Evolutionary conservation across 139 green algal genomes (phyloP), one percentile per base, ranked within the genome.

Genomic region (Chlorella sorokiniana): DNA sequence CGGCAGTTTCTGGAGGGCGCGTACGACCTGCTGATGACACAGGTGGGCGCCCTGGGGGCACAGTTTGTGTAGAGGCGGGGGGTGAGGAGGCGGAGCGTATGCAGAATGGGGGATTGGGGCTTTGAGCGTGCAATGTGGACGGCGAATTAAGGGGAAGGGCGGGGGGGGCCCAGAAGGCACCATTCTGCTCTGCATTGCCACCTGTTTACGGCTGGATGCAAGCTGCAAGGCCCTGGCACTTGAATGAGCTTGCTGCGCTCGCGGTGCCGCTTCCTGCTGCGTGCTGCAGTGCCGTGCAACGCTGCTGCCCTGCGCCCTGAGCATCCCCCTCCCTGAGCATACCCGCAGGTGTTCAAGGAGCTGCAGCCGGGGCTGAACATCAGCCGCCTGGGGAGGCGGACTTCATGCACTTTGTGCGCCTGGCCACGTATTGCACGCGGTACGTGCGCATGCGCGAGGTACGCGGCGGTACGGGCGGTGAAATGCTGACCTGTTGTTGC

Each of bases 361-460:
- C 31, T 92, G 59, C 85, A 90, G 61, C 48, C 86, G 20, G 93
- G 94, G 0, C 42, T 94, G 22, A 85, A 87, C 33, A 79, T 97
- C 63, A 89, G 83, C 31, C 83, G 88, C 23, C 83, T 94, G 62
- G 56, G 1, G 67, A 78, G 7, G 72, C 82, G 37, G 92, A 95
- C 69, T 93, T 93, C 62, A 64, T 88, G 37, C 84, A 84, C 83
- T 93, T 93, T 77, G 77, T 96, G 48, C 37, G 69, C 25, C 71
- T 96, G 42, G 85, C 84, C 5, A 68, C 85, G 31, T 92, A 92
- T 82, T 89, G 89, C 85, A 95, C 88, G 7, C 51, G 68, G 20
- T 96, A 91, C 73, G 82, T 89, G 41, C 86, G 92, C 59, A 48
- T 91, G 22, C 69, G 81, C 45, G 88, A 95, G 89, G 91, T 88